Base-by-base conservation (phyloP, 78 protist genomes). In the Dictyostelium brefeldianum region DNA sequence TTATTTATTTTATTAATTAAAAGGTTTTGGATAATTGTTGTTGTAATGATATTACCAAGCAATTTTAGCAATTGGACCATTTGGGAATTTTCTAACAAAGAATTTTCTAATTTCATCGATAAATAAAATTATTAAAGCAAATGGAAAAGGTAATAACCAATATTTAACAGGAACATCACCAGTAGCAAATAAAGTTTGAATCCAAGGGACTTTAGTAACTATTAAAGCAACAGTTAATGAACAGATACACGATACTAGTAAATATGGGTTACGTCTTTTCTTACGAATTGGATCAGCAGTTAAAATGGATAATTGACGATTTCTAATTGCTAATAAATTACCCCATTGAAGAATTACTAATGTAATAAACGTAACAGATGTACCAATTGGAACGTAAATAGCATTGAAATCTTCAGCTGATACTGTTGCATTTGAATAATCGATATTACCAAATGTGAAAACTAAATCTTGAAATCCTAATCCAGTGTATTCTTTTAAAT, bases 101-200 rank as follows among this genome's bases (percentile, higher is more conserved):
- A 51, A 48, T 89, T 96, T 96, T 31, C 97, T 81, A 67, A 50
- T 31, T 69, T 97, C 98, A 27, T 96, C 98, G 80, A 95, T 92
- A n/a, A 83, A 3, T 62, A 98, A 5, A 74, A 98, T 94, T 31
- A 89, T 8, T 57, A 95, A 8, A n/a, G 96, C 67, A 87, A 94
- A 98, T 36, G 99, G 97, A 41, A 96, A 0, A 71, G 97, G 97
- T 25, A 96, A 71, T 18, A 96, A 67, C 98, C 98, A 90, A 62
- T 59, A 81, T 29, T 70, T 59, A 48, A 43, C 29, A 3, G 89
- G 90, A 7, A 90, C 80, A 41, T 50, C 64, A 10, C 95, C 80
- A 14, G 95, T 90, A 10, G 6, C 46, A 59, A 90, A 69, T 20
- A 51, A 2, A 11, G 59, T 47, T 50, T 90, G 83, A 31, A 90